Evolutionary conservation across 2,329 filamentous ascomycete genomes (phyloP), one percentile per base, ranked within the genome.

Genomic region (Byssothecium circinans): DNA sequence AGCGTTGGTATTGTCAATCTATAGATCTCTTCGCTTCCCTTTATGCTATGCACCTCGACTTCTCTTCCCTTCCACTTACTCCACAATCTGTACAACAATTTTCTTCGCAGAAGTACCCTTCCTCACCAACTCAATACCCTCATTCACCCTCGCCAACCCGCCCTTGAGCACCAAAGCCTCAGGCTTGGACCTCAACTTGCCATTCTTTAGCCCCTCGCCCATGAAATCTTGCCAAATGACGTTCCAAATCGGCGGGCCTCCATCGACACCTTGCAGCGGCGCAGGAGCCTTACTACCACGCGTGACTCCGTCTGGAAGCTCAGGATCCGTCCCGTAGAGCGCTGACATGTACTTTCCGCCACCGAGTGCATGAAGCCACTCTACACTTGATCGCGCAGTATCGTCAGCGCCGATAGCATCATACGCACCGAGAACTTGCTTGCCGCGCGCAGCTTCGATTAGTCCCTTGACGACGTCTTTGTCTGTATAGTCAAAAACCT

Each of bases 401-500:
- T 41, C 27, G 12, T 47, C 27, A 3, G 37, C 41, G 6, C 51
- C 38, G 18, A 54, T 45, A 5, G 56, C 49, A 47, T 74, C 71
- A 51, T 70, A 74, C 27, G 63, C 55, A 12, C 70, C 72, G 4
- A 56, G 55, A 37, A 72, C 67, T 12, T 65, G 62, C 22, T 62
- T 65, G 2, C 63, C 64, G 35, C 67, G 58, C 40, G 70, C 53
- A 8, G 67, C 15, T 27, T 66, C 61, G 23, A 68, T 65, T 60
- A 81, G 79, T 40, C 77, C 68, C 33, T 65, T 58, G 1, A 69
- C 67, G 40, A 69, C 68, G 17, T 69, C 68, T 1, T 72, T 65
- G n/a, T 71, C 69, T 18, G 65, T 68, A 67, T 81, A 80, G 61
- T 80, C 74, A 56, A 79, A 78, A 8, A 68, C 70, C 43, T 63